Evolutionary conservation across 2,329 filamentous ascomycete genomes (phyloP).

Genomic region (Ophiostoma tasmaniense): DNA sequence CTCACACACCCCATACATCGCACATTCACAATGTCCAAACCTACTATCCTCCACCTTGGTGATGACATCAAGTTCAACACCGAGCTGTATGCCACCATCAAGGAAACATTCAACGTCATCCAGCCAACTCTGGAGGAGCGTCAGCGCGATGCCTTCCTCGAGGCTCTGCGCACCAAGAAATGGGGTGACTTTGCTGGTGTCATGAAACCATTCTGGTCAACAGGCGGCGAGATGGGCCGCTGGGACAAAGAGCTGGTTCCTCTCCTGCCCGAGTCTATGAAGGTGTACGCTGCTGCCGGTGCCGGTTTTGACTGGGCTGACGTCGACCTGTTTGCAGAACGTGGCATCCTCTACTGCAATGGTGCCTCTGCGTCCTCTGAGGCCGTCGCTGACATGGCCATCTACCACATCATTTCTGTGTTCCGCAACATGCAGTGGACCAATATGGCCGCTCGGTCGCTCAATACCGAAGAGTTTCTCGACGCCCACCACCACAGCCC

Average conservation of each 20-base stretch:
- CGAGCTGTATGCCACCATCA: slow-evolving; percentile 37
- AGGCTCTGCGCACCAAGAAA: slow-evolving; percentile 40
- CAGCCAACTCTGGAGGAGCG: slow-evolving; percentile 38
- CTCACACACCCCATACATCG: background rate
- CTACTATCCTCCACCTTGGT: slow-evolving; percentile 61
- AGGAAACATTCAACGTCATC: slow-evolving; percentile 40
- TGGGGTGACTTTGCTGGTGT: slow-evolving; percentile 49
- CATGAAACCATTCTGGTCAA: slow-evolving; percentile 22
- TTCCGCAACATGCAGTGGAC: slow-evolving; percentile 63
- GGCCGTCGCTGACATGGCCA: slow-evolving; percentile 62
- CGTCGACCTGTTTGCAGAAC: slow-evolving; percentile 51
- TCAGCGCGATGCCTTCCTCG: slow-evolving; percentile 40
- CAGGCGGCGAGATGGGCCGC: slow-evolving; percentile 24
- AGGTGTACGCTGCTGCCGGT: slow-evolving; percentile 56
- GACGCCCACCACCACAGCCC: slow-evolving; percentile 19
- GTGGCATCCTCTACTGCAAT: slow-evolving; percentile 63
- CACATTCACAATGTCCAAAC: slow-evolving; percentile 9
- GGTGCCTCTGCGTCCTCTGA: slow-evolving; percentile 61
- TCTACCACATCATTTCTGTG: slow-evolving; percentile 59
- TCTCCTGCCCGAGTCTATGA: slow-evolving; percentile 48
- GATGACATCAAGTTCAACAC: slow-evolving; percentile 49
- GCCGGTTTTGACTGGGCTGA: slow-evolving; percentile 62
- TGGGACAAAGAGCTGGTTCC: slow-evolving; percentile 24
- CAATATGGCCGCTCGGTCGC: slow-evolving; percentile 37
- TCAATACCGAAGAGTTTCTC: slow-evolving; percentile 21